phyloP scores from a whole-genome alignment of 1,139 yeast species.

The Saccharomycopsis crataegensis region DNA sequence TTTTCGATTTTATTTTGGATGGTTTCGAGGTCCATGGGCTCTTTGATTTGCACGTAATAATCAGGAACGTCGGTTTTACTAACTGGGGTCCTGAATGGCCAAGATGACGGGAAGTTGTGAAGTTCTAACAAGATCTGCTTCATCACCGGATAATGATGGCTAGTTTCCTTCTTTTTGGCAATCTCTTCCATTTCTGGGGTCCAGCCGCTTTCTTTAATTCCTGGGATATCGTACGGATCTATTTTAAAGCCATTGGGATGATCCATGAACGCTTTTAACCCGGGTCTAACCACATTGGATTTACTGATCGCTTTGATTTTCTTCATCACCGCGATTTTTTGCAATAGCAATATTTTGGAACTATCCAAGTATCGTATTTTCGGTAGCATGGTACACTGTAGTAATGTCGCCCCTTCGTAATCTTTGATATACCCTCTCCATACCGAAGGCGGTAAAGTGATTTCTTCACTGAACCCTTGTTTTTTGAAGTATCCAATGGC shows the following conservation, averaged over 20 bases:
- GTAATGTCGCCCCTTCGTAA: slow-evolving; percentile 96
- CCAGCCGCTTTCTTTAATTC: slow-evolving; percentile 92
- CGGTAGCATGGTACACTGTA: slow-evolving; percentile 96
- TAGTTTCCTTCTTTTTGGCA: slow-evolving; percentile 90
- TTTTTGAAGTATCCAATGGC: slow-evolving; percentile 98
- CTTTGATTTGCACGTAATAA: slow-evolving; percentile 91
- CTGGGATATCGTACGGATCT: slow-evolving; percentile 79
- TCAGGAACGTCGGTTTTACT: slow-evolving; percentile 93
- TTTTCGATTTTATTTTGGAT: slow-evolving; percentile 93
- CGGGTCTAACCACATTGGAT: slow-evolving; percentile 77
- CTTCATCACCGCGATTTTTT: slow-evolving; percentile 83
- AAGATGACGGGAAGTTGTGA: slow-evolving; percentile 94
- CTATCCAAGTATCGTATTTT: slow-evolving; percentile 81
- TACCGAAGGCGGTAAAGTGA: slow-evolving; percentile 69
- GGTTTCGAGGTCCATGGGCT: slow-evolving; percentile 97
- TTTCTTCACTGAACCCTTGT: slow-evolving; percentile 96
- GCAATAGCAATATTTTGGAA: slow-evolving; percentile 74
- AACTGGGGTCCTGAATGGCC: slow-evolving; percentile 96
- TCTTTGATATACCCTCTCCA: slow-evolving; percentile 99
- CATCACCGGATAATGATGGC: slow-evolving; percentile 93
- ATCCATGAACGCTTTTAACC: slow-evolving; percentile 65
- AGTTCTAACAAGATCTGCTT: slow-evolving; percentile 79
- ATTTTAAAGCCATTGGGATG: slow-evolving; percentile 31
- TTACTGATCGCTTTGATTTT: slow-evolving; percentile 75
- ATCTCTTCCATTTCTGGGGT: slow-evolving; percentile 96